Percentiles rank a stretch among this genome's conserved stretches.
These are phyloP conservation scores for Pseudogymnoascus sp. DNA, from an alignment of 2,329 filamentous ascomycete species.

Conservation along the genomic window DNA sequence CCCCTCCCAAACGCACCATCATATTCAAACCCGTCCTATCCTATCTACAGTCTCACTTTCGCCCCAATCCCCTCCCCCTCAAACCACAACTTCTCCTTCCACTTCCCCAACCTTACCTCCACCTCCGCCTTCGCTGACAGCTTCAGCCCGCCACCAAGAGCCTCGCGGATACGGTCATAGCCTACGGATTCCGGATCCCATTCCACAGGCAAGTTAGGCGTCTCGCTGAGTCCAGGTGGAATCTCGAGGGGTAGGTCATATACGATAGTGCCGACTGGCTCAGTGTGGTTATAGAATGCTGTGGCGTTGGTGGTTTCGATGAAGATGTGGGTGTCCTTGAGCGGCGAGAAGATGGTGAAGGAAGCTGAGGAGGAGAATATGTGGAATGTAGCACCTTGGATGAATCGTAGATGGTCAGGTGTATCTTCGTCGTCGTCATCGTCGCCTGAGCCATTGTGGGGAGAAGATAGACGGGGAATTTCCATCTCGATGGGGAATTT, in stretches of 20 bases:
- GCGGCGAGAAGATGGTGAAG: constrained; percentile 74
- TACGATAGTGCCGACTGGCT: constrained; percentile 67
- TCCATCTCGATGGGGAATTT: constrained; percentile 62
- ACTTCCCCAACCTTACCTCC: constrained; percentile 64
- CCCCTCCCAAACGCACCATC: neutral
- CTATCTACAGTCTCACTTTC: constrained; percentile 45
- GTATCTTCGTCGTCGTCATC: constrained; percentile 33
- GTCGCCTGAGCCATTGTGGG: constrained; percentile 35
- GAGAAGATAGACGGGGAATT: constrained; percentile 57
- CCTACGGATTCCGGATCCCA: constrained; percentile 72
- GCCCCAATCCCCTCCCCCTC: constrained; percentile 62
- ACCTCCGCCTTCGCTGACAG: constrained; percentile 72
- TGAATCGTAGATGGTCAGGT: constrained; percentile 50
- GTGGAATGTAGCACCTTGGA: constrained; percentile 79
- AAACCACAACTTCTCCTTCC: constrained; percentile 65
- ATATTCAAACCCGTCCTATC: neutral
- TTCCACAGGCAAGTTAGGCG: constrained; percentile 71
- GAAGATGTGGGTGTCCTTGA: constrained; percentile 62
- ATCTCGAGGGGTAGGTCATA: constrained; percentile 68
- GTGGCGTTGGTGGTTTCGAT: constrained; percentile 76
- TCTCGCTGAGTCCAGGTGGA: constrained; percentile 62
- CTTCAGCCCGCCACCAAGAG: constrained; percentile 70
- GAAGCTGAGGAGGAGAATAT: constrained; percentile 77
- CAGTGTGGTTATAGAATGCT: constrained; percentile 73
- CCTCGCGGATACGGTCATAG: constrained; percentile 70